Base-by-base conservation (phyloP, 768 basidiomycete genomes). In the Daedaleopsis sinensis region DNA sequence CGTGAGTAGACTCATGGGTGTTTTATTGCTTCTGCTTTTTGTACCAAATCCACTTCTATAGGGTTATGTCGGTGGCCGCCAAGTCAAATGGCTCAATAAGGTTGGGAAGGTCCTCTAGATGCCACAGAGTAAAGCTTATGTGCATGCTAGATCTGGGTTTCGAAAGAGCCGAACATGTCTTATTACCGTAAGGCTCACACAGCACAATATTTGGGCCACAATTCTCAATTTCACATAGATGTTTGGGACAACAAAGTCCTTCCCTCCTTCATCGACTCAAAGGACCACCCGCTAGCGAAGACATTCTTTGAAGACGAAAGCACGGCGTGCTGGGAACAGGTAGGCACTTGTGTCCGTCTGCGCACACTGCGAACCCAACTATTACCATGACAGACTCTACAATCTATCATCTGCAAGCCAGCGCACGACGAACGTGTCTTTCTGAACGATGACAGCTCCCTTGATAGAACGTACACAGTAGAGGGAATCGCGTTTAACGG, bases 1-100 rank as follows among this genome's bases (percentile, higher is more conserved):
- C 9, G 67, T 59, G 36, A 23, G 52, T 21, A 49, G 47, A 6
- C 47, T 46, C 44, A 19, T 10, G 5, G n/a, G 1, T 15, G 1
- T 16, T 9, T 16, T 4, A 38, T 5, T 3, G 32, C 3, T 1
- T 39, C 24, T 7, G 19, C 9, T 11, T 10, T 21, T 19, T 39
- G 32, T 16, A 15, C 3, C 15, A 4, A 23, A 6, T 42, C 2
- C 10, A n/a, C 43, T 18, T 21, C 2, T 24, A 16, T 32, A 59
- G 54, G 59, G 67, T 9, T 64, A 62, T 35, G 67, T 68, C 3
- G 67, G 67, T 11, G 67, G 67, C 5, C 64, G 67, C 9, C 67
- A 68, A n/a, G 52, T 68, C 36, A 68, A 68, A 46, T 68, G 67
- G 67, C 57, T 68, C 8, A 59, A 63, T 43, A 65, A 60, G 57